Evolutionary conservation across 805 yeast species (phyloP), one percentile per base, ranked within the genome.

Genomic region (Teunomyces gatunensis): DNA sequence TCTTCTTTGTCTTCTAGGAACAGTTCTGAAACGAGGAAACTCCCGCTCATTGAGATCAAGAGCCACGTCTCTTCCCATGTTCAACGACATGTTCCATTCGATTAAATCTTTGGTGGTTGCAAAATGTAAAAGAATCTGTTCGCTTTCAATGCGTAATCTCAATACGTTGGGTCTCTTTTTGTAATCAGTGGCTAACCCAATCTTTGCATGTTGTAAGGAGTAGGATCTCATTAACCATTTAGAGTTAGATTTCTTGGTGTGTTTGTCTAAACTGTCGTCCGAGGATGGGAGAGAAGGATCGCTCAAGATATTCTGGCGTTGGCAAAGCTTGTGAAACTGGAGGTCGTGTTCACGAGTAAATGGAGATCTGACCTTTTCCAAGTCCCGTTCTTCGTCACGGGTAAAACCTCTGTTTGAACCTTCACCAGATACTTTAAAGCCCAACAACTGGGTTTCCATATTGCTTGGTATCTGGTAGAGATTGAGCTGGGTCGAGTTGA

Each of bases 131-230:
- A 92, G 63, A 51, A 89, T 77, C 64, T 92, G 98, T 63, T 88
- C 90, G 34, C 85, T 79, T 65, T 92, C 98, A 32, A 85, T 78
- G 17, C 99, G 78, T 13, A 92, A 55, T 43, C 99, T 70, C 34
- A 90, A 64, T 4, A 85, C 88, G 59, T 82, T 78, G 13, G 79
- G 74, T 53, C 78, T 79, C 63, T 89, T 89, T 48, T 77, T 78
- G 65, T 89, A 89, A 65, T 92, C 99, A 1, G 81, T 74, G 0
- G 98, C 97, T 11, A 89, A 70, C 0, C 99, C 99, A 39, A 88
- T 68, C 56, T 77, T 83, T 10, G 94, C 91, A 66, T 84, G 84
- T 65, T 94, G 98, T 33, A 92, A 73, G 1, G 96, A 83, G 64
- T 81, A 91, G 0, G 89, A 79, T 52, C 84, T 75, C n/a, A 78